These are phyloP conservation scores for Penicillium palitans DNA, from an alignment of 2,329 filamentous ascomycete genomes.

Conservation along the genomic window DNA sequence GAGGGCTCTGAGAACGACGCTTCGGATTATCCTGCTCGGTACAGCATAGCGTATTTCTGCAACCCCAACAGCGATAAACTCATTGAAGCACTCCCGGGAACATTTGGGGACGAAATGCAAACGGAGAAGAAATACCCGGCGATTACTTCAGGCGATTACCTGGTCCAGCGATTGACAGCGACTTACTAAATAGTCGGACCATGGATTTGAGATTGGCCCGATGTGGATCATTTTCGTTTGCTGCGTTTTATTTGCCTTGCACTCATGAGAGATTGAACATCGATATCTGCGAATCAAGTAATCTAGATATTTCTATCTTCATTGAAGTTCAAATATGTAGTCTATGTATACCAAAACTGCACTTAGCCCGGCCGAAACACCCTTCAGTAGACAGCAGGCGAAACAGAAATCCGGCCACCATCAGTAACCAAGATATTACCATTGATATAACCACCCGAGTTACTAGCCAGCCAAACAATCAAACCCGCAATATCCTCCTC, in stretches of 20 bases:
- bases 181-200: conserved; percentile 55
- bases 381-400: conserved; percentile 56
- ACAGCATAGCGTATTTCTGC: conserved; percentile 91
- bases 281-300: background rate
- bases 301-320: background rate
- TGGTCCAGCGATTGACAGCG: conserved; percentile 73
- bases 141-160: conserved; percentile 77
- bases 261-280: background rate
- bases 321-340: background rate
- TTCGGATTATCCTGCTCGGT: conserved; percentile 67
- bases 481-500: conserved; percentile 65
- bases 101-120: conserved; percentile 59
- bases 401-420: conserved; percentile 59
- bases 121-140: conserved; percentile 74
- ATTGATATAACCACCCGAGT: conserved; percentile 66
- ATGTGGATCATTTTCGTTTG: too few relatives aligned
- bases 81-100: conserved; percentile 81
- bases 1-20: conserved; percentile 37
- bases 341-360: background rate
- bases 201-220: background rate
- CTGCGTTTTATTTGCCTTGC: background rate
- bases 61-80: conserved; percentile 75
- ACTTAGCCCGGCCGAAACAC: background rate
- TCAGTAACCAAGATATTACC: conserved; percentile 64
- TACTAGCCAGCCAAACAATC: conserved; percentile 64